These are phyloP conservation scores for Erodium maritimum DNA, from an alignment of 345 rosid species.

Conservation along the genomic window DNA sequence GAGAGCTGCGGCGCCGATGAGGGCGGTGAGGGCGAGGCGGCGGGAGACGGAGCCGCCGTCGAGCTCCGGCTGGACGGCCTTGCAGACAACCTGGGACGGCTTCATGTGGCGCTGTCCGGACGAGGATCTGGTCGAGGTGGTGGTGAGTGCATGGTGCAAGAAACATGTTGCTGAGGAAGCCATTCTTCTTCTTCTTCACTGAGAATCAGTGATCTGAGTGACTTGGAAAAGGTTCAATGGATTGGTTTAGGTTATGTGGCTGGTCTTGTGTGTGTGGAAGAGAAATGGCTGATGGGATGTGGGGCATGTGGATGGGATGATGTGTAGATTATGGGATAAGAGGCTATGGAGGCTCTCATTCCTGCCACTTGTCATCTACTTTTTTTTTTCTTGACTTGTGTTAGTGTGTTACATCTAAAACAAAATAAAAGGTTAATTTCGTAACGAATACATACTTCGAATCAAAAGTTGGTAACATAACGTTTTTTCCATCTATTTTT, in stretches of 20 bases:
- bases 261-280: neutral
- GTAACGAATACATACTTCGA: no score
- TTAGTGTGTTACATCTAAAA: no score
- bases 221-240: no score
- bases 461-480: no score
- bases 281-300: neutral
- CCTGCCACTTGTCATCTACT: neutral
- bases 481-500: no score
- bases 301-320: neutral
- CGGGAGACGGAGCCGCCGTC: neutral
- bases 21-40: slow-evolving; percentile 44
- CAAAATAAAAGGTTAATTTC: no score
- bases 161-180: neutral
- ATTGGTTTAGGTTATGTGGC: no score
- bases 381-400: no score
- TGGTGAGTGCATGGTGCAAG: neutral
- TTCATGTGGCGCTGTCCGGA: neutral
- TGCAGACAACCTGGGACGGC: neutral
- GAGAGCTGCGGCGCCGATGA: slow-evolving; percentile 54
- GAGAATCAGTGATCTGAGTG: neutral
- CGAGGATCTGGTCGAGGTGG: neutral
- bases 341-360: neutral
- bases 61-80: neutral
- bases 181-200: neutral
- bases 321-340: neutral